These are phyloP conservation scores for Dipteronia sinensis DNA, from an alignment of 345 rosid genomes.

Conservation along the genomic window DNA sequence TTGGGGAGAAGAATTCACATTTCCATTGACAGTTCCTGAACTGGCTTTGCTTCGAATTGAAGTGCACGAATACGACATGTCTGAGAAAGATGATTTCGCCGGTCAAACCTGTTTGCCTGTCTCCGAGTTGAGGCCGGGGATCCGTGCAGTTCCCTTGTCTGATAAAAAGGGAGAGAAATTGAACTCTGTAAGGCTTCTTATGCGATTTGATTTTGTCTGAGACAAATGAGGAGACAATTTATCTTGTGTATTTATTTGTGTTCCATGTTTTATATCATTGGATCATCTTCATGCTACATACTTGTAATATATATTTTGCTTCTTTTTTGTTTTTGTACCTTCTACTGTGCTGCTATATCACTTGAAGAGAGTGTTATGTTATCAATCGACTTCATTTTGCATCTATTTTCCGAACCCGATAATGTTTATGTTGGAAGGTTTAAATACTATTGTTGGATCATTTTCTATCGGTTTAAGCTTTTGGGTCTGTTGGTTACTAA, in stretches of 20 bases:
- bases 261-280: not conserved
- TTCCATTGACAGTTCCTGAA: conserved; percentile 45
- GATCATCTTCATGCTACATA: not conserved
- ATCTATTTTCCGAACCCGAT: too few species aligned
- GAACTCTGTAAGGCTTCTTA: conserved; percentile 39
- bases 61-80: conserved; percentile 48
- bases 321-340: too few species aligned
- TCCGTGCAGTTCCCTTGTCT: conserved; percentile 41
- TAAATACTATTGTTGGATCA: too few species aligned
- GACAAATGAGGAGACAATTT: not conserved
- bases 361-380: too few species aligned
- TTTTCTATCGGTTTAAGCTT: too few species aligned
- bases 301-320: not conserved
- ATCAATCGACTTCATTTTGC: too few species aligned
- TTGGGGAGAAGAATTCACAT: conserved; percentile 48
- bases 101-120: conserved; percentile 50
- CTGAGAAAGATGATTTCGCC: conserved; percentile 46
- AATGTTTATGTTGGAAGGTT: too few species aligned
- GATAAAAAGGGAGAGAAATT: conserved; percentile 31
- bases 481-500: too few species aligned
- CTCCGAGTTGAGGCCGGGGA: conserved; percentile 36
- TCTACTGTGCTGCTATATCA: not conserved
- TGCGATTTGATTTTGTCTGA: conserved; percentile 38
- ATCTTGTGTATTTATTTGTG: not conserved
- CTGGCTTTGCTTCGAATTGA: conserved; percentile 42